These are phyloP conservation scores for Breynia disticha DNA, from an alignment of 441 rosid genomes.

Conservation along the genomic window DNA sequence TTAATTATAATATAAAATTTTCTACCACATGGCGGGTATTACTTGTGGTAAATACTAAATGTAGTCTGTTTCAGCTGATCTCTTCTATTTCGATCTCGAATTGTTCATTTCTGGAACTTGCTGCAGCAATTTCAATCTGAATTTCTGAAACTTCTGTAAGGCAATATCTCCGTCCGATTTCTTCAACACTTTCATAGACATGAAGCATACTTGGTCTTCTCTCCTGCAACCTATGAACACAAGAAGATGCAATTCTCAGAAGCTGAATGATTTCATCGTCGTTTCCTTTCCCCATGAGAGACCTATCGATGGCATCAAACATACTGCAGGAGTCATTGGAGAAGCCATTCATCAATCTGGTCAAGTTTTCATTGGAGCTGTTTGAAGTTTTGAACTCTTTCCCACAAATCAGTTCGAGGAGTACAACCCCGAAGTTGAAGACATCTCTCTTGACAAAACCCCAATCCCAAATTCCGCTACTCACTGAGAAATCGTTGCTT, in stretches of 20 bases:
- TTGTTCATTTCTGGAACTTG: too few species aligned
- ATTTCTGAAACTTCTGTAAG: too few species aligned
- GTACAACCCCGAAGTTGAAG: slow-evolving; percentile 83
- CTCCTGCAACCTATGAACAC: slow-evolving; percentile 58
- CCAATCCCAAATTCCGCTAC: slow-evolving; percentile 87
- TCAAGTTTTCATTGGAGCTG: slow-evolving; percentile 68
- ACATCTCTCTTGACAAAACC: slow-evolving; percentile 93
- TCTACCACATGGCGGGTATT: too few species aligned
- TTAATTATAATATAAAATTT: too few species aligned
- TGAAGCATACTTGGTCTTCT: slow-evolving; percentile 87
- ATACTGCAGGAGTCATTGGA: slow-evolving; percentile 37
- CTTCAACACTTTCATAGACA: slow-evolving; percentile 64
- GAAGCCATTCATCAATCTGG: slow-evolving; percentile 58
- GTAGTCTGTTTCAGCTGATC: too few species aligned
- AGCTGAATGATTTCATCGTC: slow-evolving; percentile 67
- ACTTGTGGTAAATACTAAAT: too few species aligned
- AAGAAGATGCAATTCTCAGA: slow-evolving; percentile 68
- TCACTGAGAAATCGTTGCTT: slow-evolving; percentile 79
- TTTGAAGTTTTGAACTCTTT: slow-evolving; percentile 57
- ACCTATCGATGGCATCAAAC: slow-evolving; percentile 50
- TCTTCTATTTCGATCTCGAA: too few species aligned
- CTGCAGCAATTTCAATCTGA: too few species aligned
- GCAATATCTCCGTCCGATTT: slow-evolving; percentile 29
- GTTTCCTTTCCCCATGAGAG: slow-evolving; percentile 45
- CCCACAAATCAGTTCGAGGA: slow-evolving; percentile 80